Base-by-base conservation (phyloP, 768 basidiomycete species). In the Baorangia bicolor region DNA sequence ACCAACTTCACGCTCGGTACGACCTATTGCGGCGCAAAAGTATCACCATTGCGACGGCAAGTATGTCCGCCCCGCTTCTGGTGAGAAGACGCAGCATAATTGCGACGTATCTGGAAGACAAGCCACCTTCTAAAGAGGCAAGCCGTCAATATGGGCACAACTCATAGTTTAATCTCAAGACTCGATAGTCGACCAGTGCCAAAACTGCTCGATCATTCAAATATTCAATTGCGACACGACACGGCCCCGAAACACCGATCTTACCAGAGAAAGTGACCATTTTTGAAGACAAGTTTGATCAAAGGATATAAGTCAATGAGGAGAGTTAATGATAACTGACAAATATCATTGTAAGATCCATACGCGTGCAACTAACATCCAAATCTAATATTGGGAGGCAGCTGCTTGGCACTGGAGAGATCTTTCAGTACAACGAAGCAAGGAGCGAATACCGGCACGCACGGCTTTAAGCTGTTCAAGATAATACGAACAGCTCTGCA, bases 401-500 rank as follows among this genome's bases (percentile, higher is more conserved):
- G 88, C 87, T 55, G 86, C 84, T 73, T 90, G 88, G 74, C 88
- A 91, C 87, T 90, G 37, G 30, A 35, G 43, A 41, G 5, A 43
- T 4, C 16, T 2, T 21, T 62, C 30, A 61, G 35, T 38, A 53
- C 58, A 33, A 62, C 33, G 35, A 64, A 23, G 18, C 46, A 28
- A 39, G 39, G 11, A 11, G 1, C 20, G 14, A 31, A 37, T 21
- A 49, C 1, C 1, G 16, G 4, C 0, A 82, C 90, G 66, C 71
- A 92, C 90, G 51, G 88, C 88, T 74, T 94, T 94, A 47, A 93
- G 81, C 66, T 92, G 89, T 64, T 94, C 90, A 28, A 94, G 84
- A 68, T 92, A 94, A 83, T 87, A 95, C 18, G 83, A 77, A 76
- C 93, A 95, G 7, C 88, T 85, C 39, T 81, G 82, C 61, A 90